Percentiles rank a stretch among this genome's conserved stretches.
Evolutionary conservation across 202 grass and related monocot genomes (phyloP).

Genomic region (Elaeis oleifera): DNA sequence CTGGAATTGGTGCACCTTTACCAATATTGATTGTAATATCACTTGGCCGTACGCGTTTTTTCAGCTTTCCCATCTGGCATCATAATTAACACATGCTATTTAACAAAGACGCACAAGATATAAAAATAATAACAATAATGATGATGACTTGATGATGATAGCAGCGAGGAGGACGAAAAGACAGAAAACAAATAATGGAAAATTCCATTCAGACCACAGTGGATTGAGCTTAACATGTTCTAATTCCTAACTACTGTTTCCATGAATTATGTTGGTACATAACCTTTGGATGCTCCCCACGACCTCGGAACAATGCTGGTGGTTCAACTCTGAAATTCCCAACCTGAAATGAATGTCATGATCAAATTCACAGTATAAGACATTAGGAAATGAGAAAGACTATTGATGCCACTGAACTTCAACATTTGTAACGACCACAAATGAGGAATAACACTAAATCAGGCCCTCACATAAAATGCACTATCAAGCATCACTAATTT

Average conservation of each 20-base stretch:
- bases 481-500: too few species aligned
- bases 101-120: neutral
- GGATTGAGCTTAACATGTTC: neutral
- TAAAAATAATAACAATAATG: neutral
- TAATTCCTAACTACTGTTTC: too few species aligned
- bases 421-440: neutral
- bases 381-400: neutral
- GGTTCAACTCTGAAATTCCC: conserved; percentile 99
- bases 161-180: too few species aligned
- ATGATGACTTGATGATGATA: too few species aligned
- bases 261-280: neutral
- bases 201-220: neutral
- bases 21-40: conserved; percentile 99
- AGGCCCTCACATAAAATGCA: neutral
- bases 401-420: neutral
- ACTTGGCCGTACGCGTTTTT: conserved; percentile 64
- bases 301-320: conserved; percentile 88
- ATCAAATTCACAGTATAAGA: too few species aligned
- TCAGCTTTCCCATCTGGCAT: conserved; percentile 85
- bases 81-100: conserved; percentile 14
- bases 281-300: conserved; percentile 98
- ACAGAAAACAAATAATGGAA: neutral
- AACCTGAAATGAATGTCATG: conserved; percentile 39
- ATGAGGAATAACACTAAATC: neutral
- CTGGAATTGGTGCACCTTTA: conserved; percentile 40